These are phyloP conservation scores for Schwanniomyces occidentalis DNA, from an alignment of 805 yeast genomes.

Conservation along the genomic window DNA sequence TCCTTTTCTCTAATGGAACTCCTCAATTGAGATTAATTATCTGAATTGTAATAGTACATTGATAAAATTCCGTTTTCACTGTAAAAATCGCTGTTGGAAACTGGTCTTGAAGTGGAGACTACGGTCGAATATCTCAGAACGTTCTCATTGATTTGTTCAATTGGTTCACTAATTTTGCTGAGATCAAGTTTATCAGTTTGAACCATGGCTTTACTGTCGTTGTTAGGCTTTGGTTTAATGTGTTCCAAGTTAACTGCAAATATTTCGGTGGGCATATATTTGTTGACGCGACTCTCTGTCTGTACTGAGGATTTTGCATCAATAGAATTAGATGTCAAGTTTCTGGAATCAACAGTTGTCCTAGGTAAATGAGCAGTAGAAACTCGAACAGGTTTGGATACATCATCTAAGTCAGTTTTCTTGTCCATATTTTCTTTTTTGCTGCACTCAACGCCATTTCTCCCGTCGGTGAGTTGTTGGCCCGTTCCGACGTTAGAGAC, in stretches of 20 bases:
- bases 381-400: conserved; percentile 37
- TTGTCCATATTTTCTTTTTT: conserved; percentile 17
- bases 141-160: no score
- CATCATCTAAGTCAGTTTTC: conserved; percentile 33
- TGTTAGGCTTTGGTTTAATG: no score
- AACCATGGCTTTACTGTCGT: not conserved
- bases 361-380: conserved; percentile 32
- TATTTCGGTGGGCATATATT: not conserved
- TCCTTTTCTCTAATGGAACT: no score
- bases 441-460: not conserved
- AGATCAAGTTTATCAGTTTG: no score
- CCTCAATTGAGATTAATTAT: conserved; percentile 1
- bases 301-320: conserved; percentile 25
- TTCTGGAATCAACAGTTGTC: conserved; percentile 20
- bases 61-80: conserved; percentile 8
- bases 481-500: conserved; percentile 2
- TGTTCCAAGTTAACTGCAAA: no score
- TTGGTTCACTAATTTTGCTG: no score
- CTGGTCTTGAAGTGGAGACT: conserved; percentile 1
- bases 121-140: no score
- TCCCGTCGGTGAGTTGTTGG: not conserved
- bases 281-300: conserved; percentile 3
- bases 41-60: conserved; percentile 8
- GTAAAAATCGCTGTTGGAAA: conserved; percentile 4
- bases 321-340: conserved; percentile 28